These are phyloP conservation scores for Crepidotus sp. DNA, from an alignment of 1,284 basidiomycete genomes.

Conservation along the genomic window DNA sequence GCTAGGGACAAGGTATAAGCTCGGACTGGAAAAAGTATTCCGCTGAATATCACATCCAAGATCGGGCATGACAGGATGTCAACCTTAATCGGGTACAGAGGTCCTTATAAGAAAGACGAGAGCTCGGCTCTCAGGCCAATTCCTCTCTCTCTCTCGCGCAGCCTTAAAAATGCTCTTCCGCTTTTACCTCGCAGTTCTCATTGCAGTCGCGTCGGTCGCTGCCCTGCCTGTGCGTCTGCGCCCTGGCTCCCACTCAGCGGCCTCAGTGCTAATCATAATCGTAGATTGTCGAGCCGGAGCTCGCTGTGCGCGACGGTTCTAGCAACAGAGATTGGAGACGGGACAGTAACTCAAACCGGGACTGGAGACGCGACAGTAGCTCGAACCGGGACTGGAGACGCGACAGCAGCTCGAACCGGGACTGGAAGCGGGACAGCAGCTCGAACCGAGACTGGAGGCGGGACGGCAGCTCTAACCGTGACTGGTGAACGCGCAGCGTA, in stretches of 20 bases:
- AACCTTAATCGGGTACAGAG: constrained; percentile 4
- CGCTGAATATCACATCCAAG: not conserved
- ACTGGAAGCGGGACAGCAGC: constrained; percentile 19
- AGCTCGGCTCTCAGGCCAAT: not conserved
- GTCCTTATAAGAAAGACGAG: not conserved
- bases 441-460: constrained; percentile 20
- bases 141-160: constrained; percentile 9
- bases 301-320: constrained; percentile 11
- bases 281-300: constrained; percentile 12
- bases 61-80: not conserved
- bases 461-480: constrained; percentile 10
- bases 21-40: not conserved
- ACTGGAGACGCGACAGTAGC: constrained; percentile 19
- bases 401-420: constrained; percentile 13
- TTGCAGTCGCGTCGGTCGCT: constrained; percentile 24
- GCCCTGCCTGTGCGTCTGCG: constrained; percentile 27
- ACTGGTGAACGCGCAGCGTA: constrained; percentile 2
- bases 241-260: not conserved
- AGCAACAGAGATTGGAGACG: constrained; percentile 13
- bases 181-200: constrained; percentile 24
- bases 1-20: not conserved
- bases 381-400: constrained; percentile 20
- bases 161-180: constrained; percentile 24
- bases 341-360: constrained; percentile 10
- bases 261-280: not conserved